These are phyloP conservation scores for Populus hybrid DNA, from an alignment of 441 rosid species.

Conservation along the genomic window DNA sequence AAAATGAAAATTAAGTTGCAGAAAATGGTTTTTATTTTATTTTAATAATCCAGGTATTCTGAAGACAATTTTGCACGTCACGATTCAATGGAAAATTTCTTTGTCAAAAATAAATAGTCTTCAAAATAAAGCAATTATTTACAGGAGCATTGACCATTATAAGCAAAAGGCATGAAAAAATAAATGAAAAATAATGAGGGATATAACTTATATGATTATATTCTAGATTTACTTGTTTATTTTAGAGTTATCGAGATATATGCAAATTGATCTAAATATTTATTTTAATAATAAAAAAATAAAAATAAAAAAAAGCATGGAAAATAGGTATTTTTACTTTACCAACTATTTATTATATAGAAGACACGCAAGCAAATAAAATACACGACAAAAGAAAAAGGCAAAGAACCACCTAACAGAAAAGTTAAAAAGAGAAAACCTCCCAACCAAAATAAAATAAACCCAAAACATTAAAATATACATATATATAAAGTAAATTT, in stretches of 20 bases:
- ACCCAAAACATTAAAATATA: no score
- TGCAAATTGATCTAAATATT: rapidly evolving
- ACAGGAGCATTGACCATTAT: not conserved
- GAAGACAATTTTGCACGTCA: no score
- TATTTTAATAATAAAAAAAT: no score
- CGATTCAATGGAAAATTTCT: no score
- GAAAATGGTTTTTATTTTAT: no score
- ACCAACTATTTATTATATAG: not conserved
- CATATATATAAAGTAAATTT: not conserved
- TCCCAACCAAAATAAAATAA: conserved; percentile 10
- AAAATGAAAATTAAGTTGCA: no score
- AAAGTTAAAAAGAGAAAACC: conserved; percentile 15
- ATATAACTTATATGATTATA: no score
- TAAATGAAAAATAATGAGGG: no score
- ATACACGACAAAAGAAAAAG: not conserved
- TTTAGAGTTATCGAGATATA: no score
- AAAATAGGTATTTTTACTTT: not conserved
- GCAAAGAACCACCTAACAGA: conserved; percentile 1
- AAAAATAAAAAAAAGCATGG: not conserved
- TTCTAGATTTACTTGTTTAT: no score
- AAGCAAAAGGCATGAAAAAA: not conserved
- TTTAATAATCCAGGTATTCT: no score
- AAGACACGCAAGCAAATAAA: no score
- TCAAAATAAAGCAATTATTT: not conserved
- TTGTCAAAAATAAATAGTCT: not conserved